Evolutionary conservation across 2,329 filamentous ascomycete genomes (phyloP), one percentile per base, ranked within the genome.

Genomic region (Cercospora beticola): DNA sequence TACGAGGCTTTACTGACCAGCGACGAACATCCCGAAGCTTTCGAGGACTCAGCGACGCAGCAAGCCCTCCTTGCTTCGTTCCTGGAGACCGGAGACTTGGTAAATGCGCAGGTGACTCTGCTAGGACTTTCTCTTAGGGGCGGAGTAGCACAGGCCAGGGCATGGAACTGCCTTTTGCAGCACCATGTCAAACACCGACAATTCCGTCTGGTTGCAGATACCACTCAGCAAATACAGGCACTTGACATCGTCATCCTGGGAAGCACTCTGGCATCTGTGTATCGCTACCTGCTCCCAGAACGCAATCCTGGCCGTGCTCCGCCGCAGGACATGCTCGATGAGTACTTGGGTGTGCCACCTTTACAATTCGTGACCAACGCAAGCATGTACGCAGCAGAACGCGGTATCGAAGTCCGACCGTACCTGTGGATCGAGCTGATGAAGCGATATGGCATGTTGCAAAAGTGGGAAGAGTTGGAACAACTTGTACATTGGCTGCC

Each of bases 1-100:
- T 82, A 88, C 63, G 77, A 82, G 8, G 82, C 84, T 69, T 76
- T 89, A 9, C 73, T 89, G 7, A 74, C 82, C 46, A 89, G 84
- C 71, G 89, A 91, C 75, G 86, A 89, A 67, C 89, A 91, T 78
- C 88, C 88, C 1, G 88, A 90, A 69, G 82, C 85, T 7, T 84
- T 89, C 61, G 88, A 88, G 71, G 85, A 91, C 74, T 71, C 69
- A 5, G 71, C 79, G 5, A 78, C 86, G 10, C 88, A 90, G 74
- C 83, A 86, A 69, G 78, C 79, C 3, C 78, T 90, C 4, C 79
- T 91, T 2, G 71, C 80, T 4, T 81, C 81, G 12, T 88, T 86
- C 74, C 81, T 87, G 26, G 76, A 82, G n/a, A 77, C 78, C 31
- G 79, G 81, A 57, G 84, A 89, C 68, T 84, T 82, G 81, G 72